A percentile compares a stretch with the other conserved stretches of the same genome.
Evolutionary conservation across 208 protist species (phyloP).

Genomic region (Wallacemonas sp.): DNA sequence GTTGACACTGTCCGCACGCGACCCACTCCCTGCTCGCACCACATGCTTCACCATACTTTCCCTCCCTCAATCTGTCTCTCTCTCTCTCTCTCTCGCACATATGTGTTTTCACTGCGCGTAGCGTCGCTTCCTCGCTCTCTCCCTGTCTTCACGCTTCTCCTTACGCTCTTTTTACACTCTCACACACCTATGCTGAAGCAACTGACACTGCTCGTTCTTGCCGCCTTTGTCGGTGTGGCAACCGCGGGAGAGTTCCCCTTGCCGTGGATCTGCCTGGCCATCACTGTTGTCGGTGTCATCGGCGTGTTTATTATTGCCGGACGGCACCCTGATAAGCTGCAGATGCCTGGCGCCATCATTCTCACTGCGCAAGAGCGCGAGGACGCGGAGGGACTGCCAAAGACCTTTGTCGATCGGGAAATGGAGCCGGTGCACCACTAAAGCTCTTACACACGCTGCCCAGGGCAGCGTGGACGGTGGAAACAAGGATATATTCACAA

Average conservation of each 20-base stretch:
- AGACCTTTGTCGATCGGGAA: background rate
- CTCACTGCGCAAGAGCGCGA: constrained; percentile 18
- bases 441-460: no score
- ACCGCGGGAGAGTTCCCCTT: constrained; percentile 32
- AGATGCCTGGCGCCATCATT: constrained; percentile 22
- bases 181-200: constrained; percentile 1
- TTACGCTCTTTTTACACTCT: background rate
- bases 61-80: background rate
- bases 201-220: constrained; percentile 3
- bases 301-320: constrained; percentile 31
- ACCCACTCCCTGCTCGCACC: no score
- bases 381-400: background rate
- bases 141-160: background rate
- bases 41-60: no score
- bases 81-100: background rate
- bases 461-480: no score
- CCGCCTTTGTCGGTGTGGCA: constrained; percentile 9
- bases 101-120: no score
- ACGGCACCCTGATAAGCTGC: constrained; percentile 29
- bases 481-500: background rate
- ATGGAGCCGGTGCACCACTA: background rate
- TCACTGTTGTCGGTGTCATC: constrained; percentile 27
- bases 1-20: no score
- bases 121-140: background rate
- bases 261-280: constrained; percentile 38